Percentiles rank a stretch among this genome's conserved stretches.
Evolutionary conservation across 805 yeast species (phyloP).

Genomic region (Wickerhamomyces alni): DNA sequence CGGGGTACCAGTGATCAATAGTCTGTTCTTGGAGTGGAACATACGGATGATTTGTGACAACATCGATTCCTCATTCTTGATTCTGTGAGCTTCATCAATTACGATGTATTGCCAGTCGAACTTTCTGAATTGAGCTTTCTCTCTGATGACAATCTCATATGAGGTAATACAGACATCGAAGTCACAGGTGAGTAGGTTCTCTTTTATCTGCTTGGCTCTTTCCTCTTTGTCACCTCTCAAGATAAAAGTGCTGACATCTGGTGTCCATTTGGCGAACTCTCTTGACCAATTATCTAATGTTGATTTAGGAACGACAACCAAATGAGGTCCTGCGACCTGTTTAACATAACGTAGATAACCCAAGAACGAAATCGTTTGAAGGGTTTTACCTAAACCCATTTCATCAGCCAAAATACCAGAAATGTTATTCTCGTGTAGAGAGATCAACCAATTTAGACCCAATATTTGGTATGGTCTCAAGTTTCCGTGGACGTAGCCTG

Average conservation of each 20-base stretch:
- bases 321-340: constrained; percentile 61
- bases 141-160: constrained; percentile 72
- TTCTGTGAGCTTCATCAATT: constrained; percentile 80
- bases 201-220: constrained; percentile 47
- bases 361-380: constrained; percentile 65
- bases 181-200: constrained; percentile 47
- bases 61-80: constrained; percentile 58
- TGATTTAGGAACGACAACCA: constrained; percentile 74
- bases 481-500: constrained; percentile 60
- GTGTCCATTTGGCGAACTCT: constrained; percentile 75
- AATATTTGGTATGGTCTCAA: constrained; percentile 73
- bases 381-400: constrained; percentile 81
- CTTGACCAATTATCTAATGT: constrained; percentile 78
- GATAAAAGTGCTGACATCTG: constrained; percentile 65
- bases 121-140: constrained; percentile 59
- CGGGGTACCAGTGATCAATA: constrained; percentile 79
- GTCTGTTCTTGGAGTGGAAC: constrained; percentile 63
- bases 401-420: constrained; percentile 81
- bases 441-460: constrained; percentile 75
- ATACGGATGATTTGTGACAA: constrained; percentile 69
- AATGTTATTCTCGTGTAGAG: constrained; percentile 59
- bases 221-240: constrained; percentile 71
- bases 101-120: constrained; percentile 72
- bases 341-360: constrained; percentile 65
- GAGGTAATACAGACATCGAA: constrained; percentile 62